Base-by-base conservation (phyloP, 805 yeast genomes). In the Candida chauliodis region DNA sequence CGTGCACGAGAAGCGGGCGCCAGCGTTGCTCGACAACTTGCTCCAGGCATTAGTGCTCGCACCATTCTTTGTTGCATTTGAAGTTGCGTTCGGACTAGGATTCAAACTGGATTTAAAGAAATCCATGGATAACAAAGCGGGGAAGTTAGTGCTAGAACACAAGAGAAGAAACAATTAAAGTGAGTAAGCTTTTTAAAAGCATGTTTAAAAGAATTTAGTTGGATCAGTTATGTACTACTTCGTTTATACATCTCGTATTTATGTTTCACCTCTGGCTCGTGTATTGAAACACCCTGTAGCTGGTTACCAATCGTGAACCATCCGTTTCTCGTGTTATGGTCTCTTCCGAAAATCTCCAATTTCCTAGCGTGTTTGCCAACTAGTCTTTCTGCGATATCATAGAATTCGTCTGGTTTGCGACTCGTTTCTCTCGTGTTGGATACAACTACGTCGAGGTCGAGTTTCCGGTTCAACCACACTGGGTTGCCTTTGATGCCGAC, bases 231-330 rank as follows among this genome's bases (percentile, higher is more conserved):
- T n/a, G n/a, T n/a, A n/a, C n/a, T n/a, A n/a, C n/a, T n/a, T 21
- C 13, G 17, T 37, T 30, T 37, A 31, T 37, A 52, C 15, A 43
- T 34, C 2, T 63, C 60, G 44, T 72, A 74, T 45, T 63, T 71
- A 27, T 49, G 50, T 45, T 60, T 58, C 11, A 82, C 76, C 41
- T 81, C 86, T 41, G 66, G 59, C 49, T 84, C 93, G 33, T 68
- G 62, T 8, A 86, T 66, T 18, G 70, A 59, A 2, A 75, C 71
- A 0, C 84, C 87, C 5, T 71, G 69, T 30, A 88, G 55, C 56
- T 87, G 93, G 52, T 87, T 83, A 0, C 95, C 96, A 36, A 88
- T 75, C 0, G 95, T 86, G 37, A 90, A 63, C 97, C 98, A 91
- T 0, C 96, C 96, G 0, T 88, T 84, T 25, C 96, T 71, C 1